Conservation (phyloP, 2,329 filamentous ascomycete species). For the Periconia digitata region DNA sequence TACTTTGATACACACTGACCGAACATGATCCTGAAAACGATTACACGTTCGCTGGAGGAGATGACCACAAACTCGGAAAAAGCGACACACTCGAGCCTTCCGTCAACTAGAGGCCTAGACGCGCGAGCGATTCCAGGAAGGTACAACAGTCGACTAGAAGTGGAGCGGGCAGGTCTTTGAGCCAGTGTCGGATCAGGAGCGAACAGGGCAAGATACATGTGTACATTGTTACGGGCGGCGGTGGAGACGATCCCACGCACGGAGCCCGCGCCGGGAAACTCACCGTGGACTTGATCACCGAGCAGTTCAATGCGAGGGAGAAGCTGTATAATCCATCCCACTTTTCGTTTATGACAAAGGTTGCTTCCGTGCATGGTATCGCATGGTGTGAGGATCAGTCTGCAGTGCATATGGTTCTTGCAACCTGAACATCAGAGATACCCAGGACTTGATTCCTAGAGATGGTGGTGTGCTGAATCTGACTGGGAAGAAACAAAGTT, state of each 20-base stretch:
- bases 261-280: constrained; percentile 56
- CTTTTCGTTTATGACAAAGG: constrained; percentile 48
- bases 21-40: constrained; percentile 56
- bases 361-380: constrained; percentile 49
- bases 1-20: constrained; percentile 62
- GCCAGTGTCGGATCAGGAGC: constrained; percentile 60
- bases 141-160: constrained; percentile 54
- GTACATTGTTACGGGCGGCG: constrained; percentile 60
- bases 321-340: constrained; percentile 56
- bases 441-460: constrained; percentile 56
- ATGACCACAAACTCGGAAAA: constrained; percentile 62
- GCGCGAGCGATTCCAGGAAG: constrained; percentile 55
- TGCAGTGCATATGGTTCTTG: constrained; percentile 58
- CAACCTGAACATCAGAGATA: constrained; percentile 58
- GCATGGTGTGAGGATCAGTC: constrained; percentile 59
- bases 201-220: constrained; percentile 53
- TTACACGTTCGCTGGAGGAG: constrained; percentile 59
- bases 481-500: constrained; percentile 48
- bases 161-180: constrained; percentile 63
- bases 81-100: constrained; percentile 51
- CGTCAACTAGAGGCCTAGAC: constrained; percentile 57
- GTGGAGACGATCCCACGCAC: constrained; percentile 60
- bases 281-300: constrained; percentile 58
- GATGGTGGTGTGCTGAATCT: constrained; percentile 57
- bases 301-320: constrained; percentile 53